phyloP scores from a whole-genome alignment of 2,329 filamentous ascomycete genomes.

The Aspergillus ruber region DNA sequence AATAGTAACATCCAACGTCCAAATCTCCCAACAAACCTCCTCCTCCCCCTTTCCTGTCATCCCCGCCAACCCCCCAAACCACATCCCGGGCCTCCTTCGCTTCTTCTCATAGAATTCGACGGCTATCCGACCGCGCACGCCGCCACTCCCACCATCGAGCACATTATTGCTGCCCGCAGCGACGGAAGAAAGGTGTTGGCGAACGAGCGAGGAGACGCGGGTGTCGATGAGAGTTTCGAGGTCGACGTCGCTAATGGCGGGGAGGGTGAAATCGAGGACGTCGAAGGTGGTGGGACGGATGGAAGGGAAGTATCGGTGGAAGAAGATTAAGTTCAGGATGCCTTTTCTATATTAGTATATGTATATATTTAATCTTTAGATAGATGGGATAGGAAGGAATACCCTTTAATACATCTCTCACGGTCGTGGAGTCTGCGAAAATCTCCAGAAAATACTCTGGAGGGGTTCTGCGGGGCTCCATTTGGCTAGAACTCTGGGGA shows the following conservation, averaged over 20 bases:
- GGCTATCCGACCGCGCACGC: constrained; percentile 69
- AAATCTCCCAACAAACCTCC: constrained; percentile 94
- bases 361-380: neutral
- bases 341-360: constrained; percentile 45
- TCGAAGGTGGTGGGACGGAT: constrained; percentile 77
- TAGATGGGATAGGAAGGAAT: constrained; percentile 2
- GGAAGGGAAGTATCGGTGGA: constrained; percentile 93
- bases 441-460: constrained; percentile 92
- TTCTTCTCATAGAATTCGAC: constrained; percentile 96
- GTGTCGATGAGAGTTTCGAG: constrained; percentile 92
- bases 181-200: constrained; percentile 61
- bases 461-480: constrained; percentile 59
- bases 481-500: constrained; percentile 23
- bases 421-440: constrained; percentile 81
- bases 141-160: constrained; percentile 37
- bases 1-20: constrained; percentile 90
- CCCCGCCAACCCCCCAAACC: constrained; percentile 49
- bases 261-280: constrained; percentile 82
- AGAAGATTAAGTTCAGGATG: constrained; percentile 95
- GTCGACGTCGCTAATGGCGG: constrained; percentile 82
- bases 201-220: constrained; percentile 69
- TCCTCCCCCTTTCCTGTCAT: constrained; percentile 88
- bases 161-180: constrained; percentile 44
- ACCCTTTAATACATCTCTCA: constrained; percentile 93
- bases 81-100: constrained; percentile 68